phyloP scores from a whole-genome alignment of 228 moss, liverwort and hornwort species.

The Sphagnum magellanicum region DNA sequence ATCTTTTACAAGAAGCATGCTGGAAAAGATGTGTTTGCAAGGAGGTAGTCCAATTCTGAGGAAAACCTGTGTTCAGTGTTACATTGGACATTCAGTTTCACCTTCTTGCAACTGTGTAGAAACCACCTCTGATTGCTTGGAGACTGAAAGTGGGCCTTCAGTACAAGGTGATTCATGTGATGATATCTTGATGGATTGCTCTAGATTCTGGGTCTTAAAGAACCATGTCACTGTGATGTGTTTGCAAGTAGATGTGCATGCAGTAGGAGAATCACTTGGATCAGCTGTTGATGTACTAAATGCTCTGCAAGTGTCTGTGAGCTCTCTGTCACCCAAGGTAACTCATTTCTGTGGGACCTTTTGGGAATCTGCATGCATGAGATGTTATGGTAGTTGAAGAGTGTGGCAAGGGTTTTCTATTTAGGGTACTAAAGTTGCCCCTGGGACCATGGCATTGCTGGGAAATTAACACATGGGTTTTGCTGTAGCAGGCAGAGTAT shows the following conservation, averaged over 20 bases:
- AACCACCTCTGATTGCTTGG: no score
- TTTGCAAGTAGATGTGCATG: slow-evolving; percentile 90
- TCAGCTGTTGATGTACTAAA: slow-evolving; percentile 99
- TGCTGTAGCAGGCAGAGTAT: slow-evolving; percentile 57
- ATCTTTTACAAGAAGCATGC: no score
- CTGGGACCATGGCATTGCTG: no score
- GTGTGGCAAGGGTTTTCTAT: not conserved
- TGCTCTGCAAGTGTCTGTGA: slow-evolving; percentile 82
- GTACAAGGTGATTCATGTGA: no score
- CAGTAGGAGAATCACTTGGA: slow-evolving; percentile 93
- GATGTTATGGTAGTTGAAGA: not conserved
- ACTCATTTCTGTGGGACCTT: not conserved
- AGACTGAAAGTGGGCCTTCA: no score
- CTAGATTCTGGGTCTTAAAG: no score
- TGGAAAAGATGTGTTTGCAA: no score
- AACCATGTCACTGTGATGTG: slow-evolving; percentile 5
- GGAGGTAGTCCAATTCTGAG: no score
- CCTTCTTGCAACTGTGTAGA: no score
- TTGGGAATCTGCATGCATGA: not conserved
- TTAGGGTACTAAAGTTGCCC: not conserved
- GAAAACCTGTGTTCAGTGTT: not conserved
- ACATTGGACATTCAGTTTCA: no score
- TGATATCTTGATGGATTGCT: no score
- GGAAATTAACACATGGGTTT: no score
- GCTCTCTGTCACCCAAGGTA: slow-evolving; percentile 79